Evolutionary conservation across 225 moss, liverwort and hornwort species (phyloP).

Genomic region (Bryum argenteum): DNA sequence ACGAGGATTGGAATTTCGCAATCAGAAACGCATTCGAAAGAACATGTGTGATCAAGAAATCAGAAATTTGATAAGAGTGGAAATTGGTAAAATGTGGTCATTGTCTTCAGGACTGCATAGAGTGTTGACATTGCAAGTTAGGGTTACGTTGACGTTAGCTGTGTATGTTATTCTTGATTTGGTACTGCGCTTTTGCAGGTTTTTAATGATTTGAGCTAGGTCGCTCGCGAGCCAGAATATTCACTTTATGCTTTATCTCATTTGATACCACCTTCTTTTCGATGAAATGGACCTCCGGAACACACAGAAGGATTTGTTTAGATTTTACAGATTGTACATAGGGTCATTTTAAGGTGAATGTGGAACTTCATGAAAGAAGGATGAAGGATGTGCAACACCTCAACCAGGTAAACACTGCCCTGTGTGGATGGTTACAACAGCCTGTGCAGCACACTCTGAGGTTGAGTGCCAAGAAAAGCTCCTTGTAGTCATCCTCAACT

Average conservation of each 20-base stretch:
- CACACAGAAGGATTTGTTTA: background rate
- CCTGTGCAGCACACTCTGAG: constrained; percentile 15
- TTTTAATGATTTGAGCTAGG: constrained; percentile 18
- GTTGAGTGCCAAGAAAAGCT: constrained; percentile 7
- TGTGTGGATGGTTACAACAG: background rate
- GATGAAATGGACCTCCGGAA: constrained; percentile 12
- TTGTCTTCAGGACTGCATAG: background rate
- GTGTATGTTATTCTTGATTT: constrained; percentile 17
- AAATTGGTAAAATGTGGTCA: background rate
- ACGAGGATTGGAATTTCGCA: background rate
- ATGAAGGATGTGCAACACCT: constrained; percentile 56
- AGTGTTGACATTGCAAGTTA: background rate
- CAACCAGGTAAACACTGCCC: constrained; percentile 37
- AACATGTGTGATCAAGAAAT: background rate
- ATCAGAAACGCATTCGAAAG: background rate
- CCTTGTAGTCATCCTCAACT: background rate
- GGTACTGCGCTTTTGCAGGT: constrained; percentile 3
- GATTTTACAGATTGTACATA: constrained; percentile 19
- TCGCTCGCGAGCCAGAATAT: background rate
- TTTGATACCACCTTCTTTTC: background rate
- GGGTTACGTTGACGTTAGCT: constrained; percentile 24
- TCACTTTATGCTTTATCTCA: constrained; percentile 3
- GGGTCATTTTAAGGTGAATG: constrained; percentile 25
- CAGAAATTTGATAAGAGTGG: background rate
- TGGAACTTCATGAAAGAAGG: constrained; percentile 22